phyloP scores from a whole-genome alignment of 192 early-diverging fungal genomes.

The Coemansia sp. region DNA sequence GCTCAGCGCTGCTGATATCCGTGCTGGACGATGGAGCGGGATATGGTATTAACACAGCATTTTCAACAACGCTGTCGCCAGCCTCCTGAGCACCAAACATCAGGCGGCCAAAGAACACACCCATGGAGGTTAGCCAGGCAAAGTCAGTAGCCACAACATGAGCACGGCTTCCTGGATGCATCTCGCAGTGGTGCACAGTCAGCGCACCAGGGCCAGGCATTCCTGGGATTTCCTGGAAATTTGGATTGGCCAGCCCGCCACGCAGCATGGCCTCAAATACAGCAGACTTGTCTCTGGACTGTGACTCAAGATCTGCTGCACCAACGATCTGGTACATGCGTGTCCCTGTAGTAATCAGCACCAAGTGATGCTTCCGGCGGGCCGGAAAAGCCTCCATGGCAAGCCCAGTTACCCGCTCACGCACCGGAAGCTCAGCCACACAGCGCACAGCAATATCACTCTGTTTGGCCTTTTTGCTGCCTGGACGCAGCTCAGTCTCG shows the following conservation, averaged over 20 bases:
- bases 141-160: conserved; percentile 59
- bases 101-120: conserved; percentile 83
- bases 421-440: conserved; percentile 61
- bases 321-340: conserved; percentile 94
- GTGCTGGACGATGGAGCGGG: conserved; percentile 41
- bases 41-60: conserved; percentile 82
- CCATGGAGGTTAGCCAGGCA: conserved; percentile 89
- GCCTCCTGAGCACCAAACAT: conserved; percentile 70
- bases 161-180: conserved; percentile 1
- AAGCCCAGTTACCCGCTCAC: conserved; percentile 75
- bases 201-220: conserved; percentile 45
- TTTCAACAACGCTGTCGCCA: conserved; percentile 79
- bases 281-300: conserved; percentile 53
- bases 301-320: conserved; percentile 46
- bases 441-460: conserved; percentile 74
- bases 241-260: conserved; percentile 64
- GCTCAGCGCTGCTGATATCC: conserved; percentile 41
- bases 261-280: conserved; percentile 80
- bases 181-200: conserved; percentile 36
- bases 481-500: conserved; percentile 86
- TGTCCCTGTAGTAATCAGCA: conserved; percentile 78
- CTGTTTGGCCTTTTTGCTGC: conserved; percentile 83
- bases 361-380: conserved; percentile 70
- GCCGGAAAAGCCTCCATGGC: conserved; percentile 79
- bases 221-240: conserved; percentile 64